These are phyloP conservation scores for Populus tremula DNA, from an alignment of 345 rosid genomes.

Conservation along the genomic window DNA sequence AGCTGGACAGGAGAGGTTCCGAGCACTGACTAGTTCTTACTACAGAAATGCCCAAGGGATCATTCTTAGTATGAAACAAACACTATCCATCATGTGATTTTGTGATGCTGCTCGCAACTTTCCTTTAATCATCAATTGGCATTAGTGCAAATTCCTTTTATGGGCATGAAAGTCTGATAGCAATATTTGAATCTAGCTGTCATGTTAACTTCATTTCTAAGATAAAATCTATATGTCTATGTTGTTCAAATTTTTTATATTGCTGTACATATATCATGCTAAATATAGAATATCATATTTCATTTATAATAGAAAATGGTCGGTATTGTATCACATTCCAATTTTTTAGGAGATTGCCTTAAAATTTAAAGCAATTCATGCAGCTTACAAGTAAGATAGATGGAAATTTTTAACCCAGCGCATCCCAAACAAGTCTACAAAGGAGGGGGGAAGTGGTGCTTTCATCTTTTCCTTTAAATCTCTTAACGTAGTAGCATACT, in stretches of 20 bases:
- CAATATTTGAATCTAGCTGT: neutral
- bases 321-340: neutral
- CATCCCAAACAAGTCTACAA: neutral
- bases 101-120: neutral
- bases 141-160: neutral
- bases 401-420: neutral
- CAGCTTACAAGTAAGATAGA: neutral
- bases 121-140: neutral
- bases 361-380: neutral
- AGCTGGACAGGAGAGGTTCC: conserved; percentile 98
- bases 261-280: neutral
- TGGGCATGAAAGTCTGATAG: neutral
- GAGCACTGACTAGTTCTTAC: conserved; percentile 89
- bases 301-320: neutral
- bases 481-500: neutral
- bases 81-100: conserved; percentile 9
- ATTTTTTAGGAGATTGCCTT: neutral
- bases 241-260: neutral
- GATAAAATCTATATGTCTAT: neutral
- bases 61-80: conserved; percentile 62
- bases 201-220: neutral
- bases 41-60: conserved; percentile 94
- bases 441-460: neutral
- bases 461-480: neutral
- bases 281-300: neutral